Evolutionary conservation across 2,329 filamentous ascomycete genomes (phyloP).

Genomic region (Arachnomyces sp.): DNA sequence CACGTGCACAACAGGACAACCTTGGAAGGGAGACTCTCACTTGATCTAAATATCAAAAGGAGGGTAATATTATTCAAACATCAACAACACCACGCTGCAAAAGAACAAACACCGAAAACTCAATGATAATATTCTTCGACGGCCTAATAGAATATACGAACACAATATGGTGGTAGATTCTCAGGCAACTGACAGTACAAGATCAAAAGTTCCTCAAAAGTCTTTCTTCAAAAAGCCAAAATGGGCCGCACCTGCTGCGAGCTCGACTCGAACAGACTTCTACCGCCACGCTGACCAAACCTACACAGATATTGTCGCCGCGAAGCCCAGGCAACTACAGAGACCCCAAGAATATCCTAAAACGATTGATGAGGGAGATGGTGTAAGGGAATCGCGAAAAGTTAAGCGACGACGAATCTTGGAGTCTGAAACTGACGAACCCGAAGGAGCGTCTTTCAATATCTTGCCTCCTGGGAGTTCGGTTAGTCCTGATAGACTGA

Average conservation of each 20-base stretch:
- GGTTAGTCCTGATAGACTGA: too few species aligned
- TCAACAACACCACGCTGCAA: too few species aligned
- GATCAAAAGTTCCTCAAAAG: constrained; percentile 26
- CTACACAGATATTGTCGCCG: constrained; percentile 39
- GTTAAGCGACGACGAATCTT: constrained; percentile 20
- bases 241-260: constrained; percentile 38
- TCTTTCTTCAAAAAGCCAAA: constrained; percentile 51
- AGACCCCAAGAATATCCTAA: constrained; percentile 20
- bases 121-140: too few species aligned
- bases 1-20: too few species aligned
- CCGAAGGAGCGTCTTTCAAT: constrained; percentile 13
- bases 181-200: too few species aligned
- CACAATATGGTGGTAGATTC: too few species aligned
- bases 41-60: too few species aligned
- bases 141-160: too few species aligned
- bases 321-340: constrained; percentile 19
- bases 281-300: constrained; percentile 44
- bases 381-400: constrained; percentile 8
- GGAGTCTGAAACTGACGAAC: constrained; percentile 10
- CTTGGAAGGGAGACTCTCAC: too few species aligned
- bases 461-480: constrained; percentile 18
- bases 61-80: too few species aligned
- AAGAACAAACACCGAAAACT: too few species aligned
- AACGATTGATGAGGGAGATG: constrained; percentile 14
- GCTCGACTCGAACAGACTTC: constrained; percentile 32